phyloP scores from a whole-genome alignment of 2,329 filamentous ascomycete species.

The Raffaelea albimanens region DNA sequence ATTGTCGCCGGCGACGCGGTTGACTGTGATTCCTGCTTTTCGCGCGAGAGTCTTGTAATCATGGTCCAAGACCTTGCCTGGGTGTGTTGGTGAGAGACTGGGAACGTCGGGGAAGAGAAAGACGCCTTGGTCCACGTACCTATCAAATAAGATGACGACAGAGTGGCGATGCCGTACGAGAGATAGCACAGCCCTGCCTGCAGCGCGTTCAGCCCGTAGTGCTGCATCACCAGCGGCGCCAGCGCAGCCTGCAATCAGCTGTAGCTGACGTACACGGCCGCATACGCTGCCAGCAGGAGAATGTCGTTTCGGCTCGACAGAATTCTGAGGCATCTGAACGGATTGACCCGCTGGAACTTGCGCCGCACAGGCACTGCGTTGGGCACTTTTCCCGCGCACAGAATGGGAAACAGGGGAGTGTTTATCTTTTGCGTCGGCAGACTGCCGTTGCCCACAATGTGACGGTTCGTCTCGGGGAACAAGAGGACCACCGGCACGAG shows the following conservation, averaged over 20 bases:
- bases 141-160: background rate
- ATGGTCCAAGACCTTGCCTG: background rate
- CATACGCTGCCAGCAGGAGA: background rate
- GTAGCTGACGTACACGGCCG: background rate
- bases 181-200: conserved; percentile 1
- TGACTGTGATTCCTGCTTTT: background rate
- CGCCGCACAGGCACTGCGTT: background rate
- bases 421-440: background rate
- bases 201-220: conserved; percentile 1
- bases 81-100: background rate
- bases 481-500: conserved; percentile 13
- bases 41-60: background rate
- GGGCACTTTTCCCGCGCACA: background rate
- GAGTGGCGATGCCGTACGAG: background rate
- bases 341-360: background rate
- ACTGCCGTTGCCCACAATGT: conserved; percentile 21
- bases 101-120: background rate
- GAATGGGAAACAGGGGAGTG: background rate
- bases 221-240: background rate
- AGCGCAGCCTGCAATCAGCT: background rate
- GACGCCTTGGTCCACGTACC: background rate
- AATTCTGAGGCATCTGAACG: background rate
- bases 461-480: conserved; percentile 23
- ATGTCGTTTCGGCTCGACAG: background rate
- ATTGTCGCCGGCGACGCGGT: conserved; percentile 4